Evolutionary conservation across 805 yeast species (phyloP).

Genomic region (Ogataea methanolica): DNA sequence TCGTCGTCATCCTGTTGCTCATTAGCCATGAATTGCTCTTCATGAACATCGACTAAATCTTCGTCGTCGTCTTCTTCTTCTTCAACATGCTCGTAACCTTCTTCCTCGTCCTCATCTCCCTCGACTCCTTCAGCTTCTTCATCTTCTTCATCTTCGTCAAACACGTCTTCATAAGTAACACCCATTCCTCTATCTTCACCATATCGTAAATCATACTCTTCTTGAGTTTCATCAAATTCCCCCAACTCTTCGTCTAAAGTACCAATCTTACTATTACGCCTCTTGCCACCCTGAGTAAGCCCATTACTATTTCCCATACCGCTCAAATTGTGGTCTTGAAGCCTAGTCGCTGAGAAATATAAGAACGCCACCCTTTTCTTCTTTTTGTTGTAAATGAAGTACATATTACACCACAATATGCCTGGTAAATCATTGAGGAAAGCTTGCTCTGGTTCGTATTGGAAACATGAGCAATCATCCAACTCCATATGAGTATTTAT

Average conservation of each 20-base stretch:
- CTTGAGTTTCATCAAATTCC: slow-evolving; percentile 27
- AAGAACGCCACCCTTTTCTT: slow-evolving; percentile 88
- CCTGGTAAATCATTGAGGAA: slow-evolving; percentile 62
- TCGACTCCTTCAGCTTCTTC: slow-evolving; percentile 38
- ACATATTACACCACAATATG: slow-evolving; percentile 70
- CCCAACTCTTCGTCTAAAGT: slow-evolving; percentile 28
- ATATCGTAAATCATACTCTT: slow-evolving; percentile 34
- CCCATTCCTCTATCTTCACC: slow-evolving; percentile 15
- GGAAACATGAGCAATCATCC: slow-evolving; percentile 57
- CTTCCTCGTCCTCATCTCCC: slow-evolving; percentile 40
- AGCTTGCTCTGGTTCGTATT: slow-evolving; percentile 58
- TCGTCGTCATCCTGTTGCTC: slow-evolving; percentile 12
- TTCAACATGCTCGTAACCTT: slow-evolving; percentile 34
- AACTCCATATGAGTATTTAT: slow-evolving; percentile 79
- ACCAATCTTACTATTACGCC: slow-evolving; percentile 30
- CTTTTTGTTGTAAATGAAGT: slow-evolving; percentile 89
- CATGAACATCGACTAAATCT: slow-evolving; percentile 2
- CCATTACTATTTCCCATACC: not conserved
- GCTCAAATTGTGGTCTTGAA: slow-evolving; percentile 27
- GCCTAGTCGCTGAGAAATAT: slow-evolving; percentile 53
- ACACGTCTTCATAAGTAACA: slow-evolving; percentile 30
- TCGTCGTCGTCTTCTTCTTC: slow-evolving; percentile 20
- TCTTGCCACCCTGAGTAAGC: slow-evolving; percentile 3
- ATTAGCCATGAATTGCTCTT: slow-evolving; percentile 11
- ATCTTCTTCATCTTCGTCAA: slow-evolving; percentile 36